Evolutionary conservation across 495 filamentous ascomycete species (phyloP).

Genomic region (Daldinia caldariorum): DNA sequence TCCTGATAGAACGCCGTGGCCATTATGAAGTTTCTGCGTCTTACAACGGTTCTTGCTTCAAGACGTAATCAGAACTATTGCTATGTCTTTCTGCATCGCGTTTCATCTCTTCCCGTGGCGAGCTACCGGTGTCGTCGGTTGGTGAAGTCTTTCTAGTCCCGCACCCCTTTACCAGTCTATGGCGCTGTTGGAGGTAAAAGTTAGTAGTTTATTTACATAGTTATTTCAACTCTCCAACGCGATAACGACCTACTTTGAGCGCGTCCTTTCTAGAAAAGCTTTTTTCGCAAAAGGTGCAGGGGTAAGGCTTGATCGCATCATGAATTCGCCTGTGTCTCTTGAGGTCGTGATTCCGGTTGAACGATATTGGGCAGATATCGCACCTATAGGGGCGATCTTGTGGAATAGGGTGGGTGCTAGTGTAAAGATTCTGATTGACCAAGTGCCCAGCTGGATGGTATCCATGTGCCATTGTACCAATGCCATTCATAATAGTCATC

Average conservation of each 20-base stretch:
- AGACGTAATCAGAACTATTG: background rate
- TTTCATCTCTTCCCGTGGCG: conserved; percentile 36
- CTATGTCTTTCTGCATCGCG: conserved; percentile 21
- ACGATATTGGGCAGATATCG: conserved; percentile 88
- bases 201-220: conserved; percentile 16
- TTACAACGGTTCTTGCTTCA: conserved; percentile 40
- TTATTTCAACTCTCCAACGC: background rate
- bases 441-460: conserved; percentile 65
- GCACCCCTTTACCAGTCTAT: conserved; percentile 94
- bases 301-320: conserved; percentile 93
- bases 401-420: conserved; percentile 59
- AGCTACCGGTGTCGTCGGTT: conserved; percentile 24
- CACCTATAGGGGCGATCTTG: conserved; percentile 93
- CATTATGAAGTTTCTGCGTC: background rate
- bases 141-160: conserved; percentile 64
- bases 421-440: conserved; percentile 66
- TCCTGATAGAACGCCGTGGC: background rate
- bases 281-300: conserved; percentile 92
- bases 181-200: conserved; percentile 67
- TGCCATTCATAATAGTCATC: conserved; percentile 72
- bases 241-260: conserved; percentile 74
- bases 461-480: conserved; percentile 56
- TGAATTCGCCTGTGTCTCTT: conserved; percentile 97
- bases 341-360: conserved; percentile 96
- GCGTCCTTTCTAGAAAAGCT: conserved; percentile 97